Evolutionary conservation across 2,329 filamentous ascomycete genomes (phyloP), one percentile per base, ranked within the genome.

Genomic region (Samsoniella hepiali): DNA sequence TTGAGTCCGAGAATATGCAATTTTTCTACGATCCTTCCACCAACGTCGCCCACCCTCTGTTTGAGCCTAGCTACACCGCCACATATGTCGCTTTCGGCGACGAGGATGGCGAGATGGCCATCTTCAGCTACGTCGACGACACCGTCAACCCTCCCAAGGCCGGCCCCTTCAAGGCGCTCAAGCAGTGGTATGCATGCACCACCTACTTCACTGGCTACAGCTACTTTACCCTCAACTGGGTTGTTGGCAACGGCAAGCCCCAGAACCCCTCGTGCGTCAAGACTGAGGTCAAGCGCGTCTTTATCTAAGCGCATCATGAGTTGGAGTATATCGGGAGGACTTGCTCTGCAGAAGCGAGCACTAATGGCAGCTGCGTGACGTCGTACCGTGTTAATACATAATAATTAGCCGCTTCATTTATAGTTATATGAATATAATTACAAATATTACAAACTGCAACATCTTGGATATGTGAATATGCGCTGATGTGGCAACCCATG

Each of bases 371-470:
- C 42, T 36, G 47, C 38, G 13, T 38, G 10, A 34, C 36, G 17
- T 36, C 10, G 29, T 15, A 32, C 8, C 10, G 36, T 36, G 29
- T 36, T 53, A n/a, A 45, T 17, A 60, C 36, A 44, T 51, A 36
- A 60, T 53, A 36, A 60, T 53, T 13, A 60, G 27, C 34, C 11
- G 49, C 6, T n/a, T 31, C 32, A 31, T 15, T 31, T 22, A 51
- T 60, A 29, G 2, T 45, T 54, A 22, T 44, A 34, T 29, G 9
- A 60, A 53, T 60, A 31, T n/a, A 50, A 31, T 94, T 88, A 73
- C 93, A 49, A 50, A 53, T 11, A n/a, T 17, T 34, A n/a, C 13
- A 34, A 32, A 45, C 7, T 22, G 9, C 17, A 11, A 22, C 8
- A 29, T n/a, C 10, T 11, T 29, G 10, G 13, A 22, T n/a, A 7